These are phyloP conservation scores for Colletotrichum sp. DNA, from an alignment of 2,329 filamentous ascomycete genomes.

Conservation along the genomic window DNA sequence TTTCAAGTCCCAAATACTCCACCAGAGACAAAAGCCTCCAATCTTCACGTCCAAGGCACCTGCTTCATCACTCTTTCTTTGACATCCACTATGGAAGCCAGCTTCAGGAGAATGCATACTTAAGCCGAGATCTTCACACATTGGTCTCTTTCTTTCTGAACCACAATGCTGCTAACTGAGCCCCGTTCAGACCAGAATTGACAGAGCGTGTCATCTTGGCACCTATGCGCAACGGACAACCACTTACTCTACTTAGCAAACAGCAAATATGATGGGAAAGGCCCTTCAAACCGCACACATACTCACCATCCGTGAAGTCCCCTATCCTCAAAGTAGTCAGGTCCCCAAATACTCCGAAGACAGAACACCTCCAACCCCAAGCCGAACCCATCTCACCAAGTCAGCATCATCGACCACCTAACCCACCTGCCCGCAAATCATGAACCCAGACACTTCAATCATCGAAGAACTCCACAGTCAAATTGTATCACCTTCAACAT, in stretches of 20 bases:
- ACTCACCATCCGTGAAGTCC: neutral
- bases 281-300: neutral
- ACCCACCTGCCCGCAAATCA: too few species aligned
- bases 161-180: rapidly evolving
- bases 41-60: neutral
- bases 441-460: neutral
- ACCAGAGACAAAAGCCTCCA: neutral
- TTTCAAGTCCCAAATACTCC: neutral
- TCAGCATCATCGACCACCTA: too few species aligned
- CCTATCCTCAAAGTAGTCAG: rapidly evolving
- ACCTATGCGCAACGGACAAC: neutral
- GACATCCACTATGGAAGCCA: neutral
- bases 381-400: neutral
- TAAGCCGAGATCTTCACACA: neutral
- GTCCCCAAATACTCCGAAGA: neutral
- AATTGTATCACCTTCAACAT: rapidly evolving
- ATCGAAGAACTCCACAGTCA: neutral
- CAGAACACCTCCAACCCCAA: neutral
- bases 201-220: neutral
- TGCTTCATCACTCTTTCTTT: neutral
- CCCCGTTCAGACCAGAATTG: too few species aligned
- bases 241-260: neutral
- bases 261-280: neutral
- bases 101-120: neutral
- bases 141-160: too few species aligned